Percentiles rank a stretch among this genome's conserved stretches.
phyloP scores from a whole-genome alignment of 805 yeast genomes.

The Torulaspora franciscae region DNA sequence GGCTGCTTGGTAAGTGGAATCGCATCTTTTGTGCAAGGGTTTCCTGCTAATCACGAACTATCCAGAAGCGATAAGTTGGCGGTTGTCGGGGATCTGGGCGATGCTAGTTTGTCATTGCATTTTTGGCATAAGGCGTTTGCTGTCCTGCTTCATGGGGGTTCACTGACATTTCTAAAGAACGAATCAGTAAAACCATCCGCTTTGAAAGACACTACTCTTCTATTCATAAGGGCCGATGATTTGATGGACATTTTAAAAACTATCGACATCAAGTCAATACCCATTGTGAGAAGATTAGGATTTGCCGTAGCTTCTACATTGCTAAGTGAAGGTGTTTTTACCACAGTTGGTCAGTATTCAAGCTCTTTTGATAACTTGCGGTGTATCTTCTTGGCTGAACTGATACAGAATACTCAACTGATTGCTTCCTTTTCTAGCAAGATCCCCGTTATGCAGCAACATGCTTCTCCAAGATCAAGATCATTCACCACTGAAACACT shows the following conservation, averaged over 20 bases:
- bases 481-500: slow-evolving; percentile 26
- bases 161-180: slow-evolving; percentile 27
- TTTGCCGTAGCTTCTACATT: slow-evolving; percentile 40
- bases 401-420: slow-evolving; percentile 18
- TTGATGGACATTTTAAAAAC: slow-evolving; percentile 9
- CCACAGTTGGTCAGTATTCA: slow-evolving; percentile 30
- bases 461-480: slow-evolving; percentile 13
- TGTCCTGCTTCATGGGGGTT: slow-evolving; percentile 35
- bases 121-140: slow-evolving; percentile 41
- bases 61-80: slow-evolving; percentile 31
- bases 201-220: slow-evolving; percentile 18
- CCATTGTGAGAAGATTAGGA: slow-evolving; percentile 23
- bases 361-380: slow-evolving; percentile 34
- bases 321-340: slow-evolving; percentile 48
- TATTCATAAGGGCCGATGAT: slow-evolving; percentile 18
- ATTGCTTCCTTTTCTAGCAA: slow-evolving; percentile 18
- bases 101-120: slow-evolving; percentile 33
- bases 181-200: slow-evolving; percentile 18
- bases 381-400: slow-evolving; percentile 40
- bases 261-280: neutral
- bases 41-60: slow-evolving; percentile 39
- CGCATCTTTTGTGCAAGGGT: slow-evolving; percentile 43
- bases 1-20: slow-evolving; percentile 49
- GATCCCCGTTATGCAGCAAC: slow-evolving; percentile 13
- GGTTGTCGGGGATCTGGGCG: slow-evolving; percentile 21